Conservation (phyloP, 176 grass and related monocot species). For the Oryza rufipogon region DNA sequence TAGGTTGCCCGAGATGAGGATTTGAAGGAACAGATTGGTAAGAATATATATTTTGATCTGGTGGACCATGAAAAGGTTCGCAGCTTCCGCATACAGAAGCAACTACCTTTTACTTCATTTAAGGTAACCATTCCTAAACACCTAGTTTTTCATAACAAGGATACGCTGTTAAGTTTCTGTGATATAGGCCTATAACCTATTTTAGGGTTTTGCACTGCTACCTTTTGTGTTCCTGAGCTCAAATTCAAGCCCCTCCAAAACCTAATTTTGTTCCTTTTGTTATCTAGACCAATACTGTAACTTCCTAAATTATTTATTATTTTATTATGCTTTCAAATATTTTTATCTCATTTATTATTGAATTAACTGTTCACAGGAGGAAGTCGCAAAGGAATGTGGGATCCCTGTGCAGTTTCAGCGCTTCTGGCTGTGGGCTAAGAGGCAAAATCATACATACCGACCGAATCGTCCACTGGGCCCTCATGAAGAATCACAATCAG, state of each 20-base stretch:
- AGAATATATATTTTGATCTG: conserved; percentile 91
- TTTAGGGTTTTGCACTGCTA: neutral
- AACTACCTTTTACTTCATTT: conserved; percentile 84
- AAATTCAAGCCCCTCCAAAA: neutral
- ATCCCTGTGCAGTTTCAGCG: conserved; percentile 91
- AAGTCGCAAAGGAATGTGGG: conserved; percentile 90
- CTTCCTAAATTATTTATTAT: neutral
- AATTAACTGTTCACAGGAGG: conserved; percentile 63
- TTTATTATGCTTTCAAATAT: neutral
- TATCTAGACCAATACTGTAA: neutral
- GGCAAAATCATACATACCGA: conserved; percentile 97
- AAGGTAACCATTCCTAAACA: conserved; percentile 63
- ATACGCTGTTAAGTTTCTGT: conserved; percentile 1
- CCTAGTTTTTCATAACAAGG: conserved; percentile 16
- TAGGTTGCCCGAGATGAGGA: conserved; percentile 91
- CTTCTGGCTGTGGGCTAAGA: conserved; percentile 97
- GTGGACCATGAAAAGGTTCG: conserved; percentile 99
- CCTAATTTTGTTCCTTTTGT: conserved; percentile 2
- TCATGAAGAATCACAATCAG: conserved; percentile 81
- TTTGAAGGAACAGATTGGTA: conserved; percentile 83
- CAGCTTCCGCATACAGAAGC: conserved; percentile 97
- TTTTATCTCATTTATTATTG: conserved; percentile 29
- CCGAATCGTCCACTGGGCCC: conserved; percentile 75
- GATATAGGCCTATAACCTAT: neutral
- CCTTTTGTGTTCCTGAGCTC: conserved; percentile 22